Evolutionary conservation across 768 basidiomycete genomes (phyloP), one percentile per base, ranked within the genome.

Genomic region (Artomyces pyxidatus): DNA sequence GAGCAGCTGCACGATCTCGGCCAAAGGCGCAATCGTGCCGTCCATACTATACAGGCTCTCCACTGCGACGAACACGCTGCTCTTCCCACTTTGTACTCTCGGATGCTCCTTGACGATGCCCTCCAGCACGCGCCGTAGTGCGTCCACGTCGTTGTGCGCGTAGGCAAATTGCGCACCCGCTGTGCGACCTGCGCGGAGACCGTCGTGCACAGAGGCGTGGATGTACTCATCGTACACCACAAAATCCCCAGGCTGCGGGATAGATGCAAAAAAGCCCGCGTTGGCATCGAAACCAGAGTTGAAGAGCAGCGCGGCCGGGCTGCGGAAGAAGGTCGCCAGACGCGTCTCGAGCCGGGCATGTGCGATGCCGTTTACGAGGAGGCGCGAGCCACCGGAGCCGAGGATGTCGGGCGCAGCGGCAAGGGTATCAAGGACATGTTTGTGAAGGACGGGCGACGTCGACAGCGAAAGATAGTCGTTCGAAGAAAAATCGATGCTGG

Each of bases 41-140:
- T 98, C 95, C 95, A 98, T 98, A 49, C 85, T 88, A 58, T 97
- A 97, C 39, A 97, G 65, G 30, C 81, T 84, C 71, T 98, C 95
- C 6, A 96, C 82, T 0, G 89, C 82, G 11, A 98, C 64, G 59
- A 94, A 96, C 3, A 88, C 66, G 56, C 70, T 82, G 29, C 54
- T 53, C 23, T 66, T 62, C 0, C 78, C 80, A 0, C 56, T 51
- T 47, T 54, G 57, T 14, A 81, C 57, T 30, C 60, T 65, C 0
- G 63, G 59, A n/a, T 65, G 61, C 40, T 70, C 68, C 2, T 61
- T 47, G 16, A 69, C 50, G 37, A 86, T 66, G 12, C 58, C 58
- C 2, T 50, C 40, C 3, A 95, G 59, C 0, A 76, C 61, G 2
- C 51, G 50, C 21, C 71, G 67, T 6, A 96, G 61, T 5, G 70